Conservation (phyloP, 139 green algal genomes). For the Chlorella sp. region DNA sequence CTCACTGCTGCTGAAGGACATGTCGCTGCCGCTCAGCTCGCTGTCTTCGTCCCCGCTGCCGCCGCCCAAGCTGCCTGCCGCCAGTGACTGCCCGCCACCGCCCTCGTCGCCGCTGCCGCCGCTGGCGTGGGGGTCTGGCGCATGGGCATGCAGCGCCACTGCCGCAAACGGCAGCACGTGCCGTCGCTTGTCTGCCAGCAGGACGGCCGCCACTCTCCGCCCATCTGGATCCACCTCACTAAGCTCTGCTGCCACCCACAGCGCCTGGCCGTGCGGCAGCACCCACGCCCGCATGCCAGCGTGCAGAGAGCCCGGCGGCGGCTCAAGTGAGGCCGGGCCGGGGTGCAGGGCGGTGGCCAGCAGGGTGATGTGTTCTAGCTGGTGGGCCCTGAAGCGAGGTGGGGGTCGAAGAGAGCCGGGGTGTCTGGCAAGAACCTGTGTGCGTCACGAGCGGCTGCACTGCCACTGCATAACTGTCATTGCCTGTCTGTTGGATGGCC, state of each 20-base stretch:
- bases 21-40: not conserved
- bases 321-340: not conserved
- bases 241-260: conserved; percentile 30
- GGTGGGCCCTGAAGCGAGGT: not conserved
- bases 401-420: not conserved
- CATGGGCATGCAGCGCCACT: not conserved
- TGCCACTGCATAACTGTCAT: too few relatives aligned
- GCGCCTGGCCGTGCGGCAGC: not conserved
- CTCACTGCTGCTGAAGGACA: not conserved
- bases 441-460: too few relatives aligned
- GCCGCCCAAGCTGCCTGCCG: not conserved
- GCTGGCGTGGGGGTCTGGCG: not conserved
- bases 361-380: conserved; percentile 6
- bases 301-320: not conserved
- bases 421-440: not conserved
- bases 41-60: not conserved
- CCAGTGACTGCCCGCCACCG: not conserved
- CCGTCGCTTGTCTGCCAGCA: not conserved
- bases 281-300: not conserved
- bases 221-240: not conserved
- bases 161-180: conserved; percentile 7
- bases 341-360: not conserved
- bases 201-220: not conserved
- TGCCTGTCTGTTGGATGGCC: too few relatives aligned
- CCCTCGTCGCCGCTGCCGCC: not conserved